Conservation (phyloP, 1,139 yeast genomes). For the Taphrina flavorubra region DNA sequence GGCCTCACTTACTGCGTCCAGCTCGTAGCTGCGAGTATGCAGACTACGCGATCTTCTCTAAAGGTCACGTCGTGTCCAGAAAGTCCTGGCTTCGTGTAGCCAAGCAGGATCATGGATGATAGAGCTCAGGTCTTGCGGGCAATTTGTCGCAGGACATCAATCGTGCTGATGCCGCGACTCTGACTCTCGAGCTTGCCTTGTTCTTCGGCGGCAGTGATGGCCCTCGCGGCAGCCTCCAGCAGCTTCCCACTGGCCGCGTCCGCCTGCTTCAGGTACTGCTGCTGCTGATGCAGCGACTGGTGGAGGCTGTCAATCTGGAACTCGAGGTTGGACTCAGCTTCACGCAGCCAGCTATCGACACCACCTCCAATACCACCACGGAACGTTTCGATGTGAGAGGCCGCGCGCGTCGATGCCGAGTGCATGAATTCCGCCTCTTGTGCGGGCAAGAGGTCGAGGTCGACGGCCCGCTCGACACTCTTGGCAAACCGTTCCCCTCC, state of each 20-base stretch:
- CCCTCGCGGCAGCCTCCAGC: conserved; percentile 42
- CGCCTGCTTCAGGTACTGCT: conserved; percentile 40
- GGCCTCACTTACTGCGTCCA: not conserved
- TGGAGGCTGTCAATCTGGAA: conserved; percentile 43
- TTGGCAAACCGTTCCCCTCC: conserved; percentile 28
- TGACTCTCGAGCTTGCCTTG: conserved; percentile 42
- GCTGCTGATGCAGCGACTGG: conserved; percentile 43
- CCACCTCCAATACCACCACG: not conserved
- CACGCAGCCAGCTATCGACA: conserved; percentile 36
- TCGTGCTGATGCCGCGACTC: conserved; percentile 43
- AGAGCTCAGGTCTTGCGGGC: conserved; percentile 6
- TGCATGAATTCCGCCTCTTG: conserved; percentile 44
- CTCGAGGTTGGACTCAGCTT: conserved; percentile 42
- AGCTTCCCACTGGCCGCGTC: conserved; percentile 43
- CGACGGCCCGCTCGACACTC: conserved; percentile 21
- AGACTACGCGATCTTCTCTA: too few species aligned
- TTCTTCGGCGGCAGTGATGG: conserved; percentile 35
- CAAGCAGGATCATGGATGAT: not conserved
- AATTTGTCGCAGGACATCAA: conserved; percentile 42
- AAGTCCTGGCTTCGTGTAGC: too few species aligned
- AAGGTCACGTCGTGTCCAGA: too few species aligned
- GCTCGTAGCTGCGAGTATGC: not conserved
- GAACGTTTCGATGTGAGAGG: conserved; percentile 30
- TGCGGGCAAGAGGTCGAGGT: conserved; percentile 41
- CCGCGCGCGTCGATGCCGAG: conserved; percentile 6